A percentile compares a stretch with the other conserved stretches of the same genome.
These are phyloP conservation scores for Arthromyces matolae DNA, from an alignment of 768 basidiomycete species.

Conservation along the genomic window DNA sequence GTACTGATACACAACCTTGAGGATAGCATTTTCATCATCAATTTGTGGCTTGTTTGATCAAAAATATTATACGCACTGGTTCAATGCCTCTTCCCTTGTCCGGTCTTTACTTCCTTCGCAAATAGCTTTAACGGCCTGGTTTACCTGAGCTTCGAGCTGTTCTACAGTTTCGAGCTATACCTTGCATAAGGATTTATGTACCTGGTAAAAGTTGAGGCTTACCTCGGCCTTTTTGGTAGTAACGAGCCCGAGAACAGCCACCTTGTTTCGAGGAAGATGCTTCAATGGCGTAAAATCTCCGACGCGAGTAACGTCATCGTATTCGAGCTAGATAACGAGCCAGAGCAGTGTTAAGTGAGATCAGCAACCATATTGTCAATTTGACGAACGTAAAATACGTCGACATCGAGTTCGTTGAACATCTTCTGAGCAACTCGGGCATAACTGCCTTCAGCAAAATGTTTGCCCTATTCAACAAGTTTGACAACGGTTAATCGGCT, in stretches of 20 bases:
- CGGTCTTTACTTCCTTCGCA: slow-evolving; percentile 39
- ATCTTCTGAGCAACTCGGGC: slow-evolving; percentile 50
- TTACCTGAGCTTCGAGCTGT: slow-evolving; percentile 45
- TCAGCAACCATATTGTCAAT: neutral
- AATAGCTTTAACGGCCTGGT: slow-evolving; percentile 50
- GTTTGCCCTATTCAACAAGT: slow-evolving; percentile 39
- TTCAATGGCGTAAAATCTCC: slow-evolving; percentile 58
- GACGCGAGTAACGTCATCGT: slow-evolving; percentile 60
- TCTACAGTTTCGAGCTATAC: slow-evolving; percentile 48
- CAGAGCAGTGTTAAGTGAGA: slow-evolving; percentile 2
- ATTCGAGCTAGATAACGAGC: slow-evolving; percentile 47
- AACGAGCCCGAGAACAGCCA: slow-evolving; percentile 46
- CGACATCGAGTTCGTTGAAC: slow-evolving; percentile 57
- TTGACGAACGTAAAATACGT: slow-evolving; percentile 44
- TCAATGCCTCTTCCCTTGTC: slow-evolving; percentile 44
- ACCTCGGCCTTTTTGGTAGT: slow-evolving; percentile 47
- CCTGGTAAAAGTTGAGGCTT: neutral
- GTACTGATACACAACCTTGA: slow-evolving; percentile 51
- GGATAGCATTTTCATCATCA: slow-evolving; percentile 8
- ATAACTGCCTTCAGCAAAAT: slow-evolving; percentile 63
- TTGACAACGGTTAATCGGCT: slow-evolving; percentile 2
- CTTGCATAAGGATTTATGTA: neutral
- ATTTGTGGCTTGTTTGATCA: neutral
- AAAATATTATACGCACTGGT: slow-evolving; percentile 40
- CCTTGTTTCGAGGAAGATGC: slow-evolving; percentile 45